phyloP scores from a whole-genome alignment of 805 yeast species.

The Myxozyma kluyveri region DNA sequence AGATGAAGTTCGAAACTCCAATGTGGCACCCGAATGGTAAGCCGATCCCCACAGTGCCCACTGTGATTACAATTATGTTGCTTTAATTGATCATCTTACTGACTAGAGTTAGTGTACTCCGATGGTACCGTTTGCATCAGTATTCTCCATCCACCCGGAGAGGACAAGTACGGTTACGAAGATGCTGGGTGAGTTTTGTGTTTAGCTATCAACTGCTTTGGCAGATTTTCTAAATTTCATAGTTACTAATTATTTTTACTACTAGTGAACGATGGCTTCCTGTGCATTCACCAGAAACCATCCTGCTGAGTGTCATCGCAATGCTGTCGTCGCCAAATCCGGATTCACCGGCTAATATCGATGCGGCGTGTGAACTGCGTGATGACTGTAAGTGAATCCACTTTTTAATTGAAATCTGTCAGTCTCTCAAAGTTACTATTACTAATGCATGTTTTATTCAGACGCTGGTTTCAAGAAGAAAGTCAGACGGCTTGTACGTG shows the following conservation, averaged over 20 bases:
- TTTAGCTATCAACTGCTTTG: background rate
- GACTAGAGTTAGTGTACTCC: constrained; percentile 56
- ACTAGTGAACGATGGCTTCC: constrained; percentile 83
- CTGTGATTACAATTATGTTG: no score
- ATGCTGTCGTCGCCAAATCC: constrained; percentile 90
- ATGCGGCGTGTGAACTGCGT: constrained; percentile 81
- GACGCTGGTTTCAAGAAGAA: constrained; percentile 58
- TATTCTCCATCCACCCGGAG: constrained; percentile 83
- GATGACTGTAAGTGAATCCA: constrained; percentile 59
- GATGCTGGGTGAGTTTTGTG: constrained; percentile 50
- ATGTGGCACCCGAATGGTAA: constrained; percentile 74
- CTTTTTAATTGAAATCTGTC: no score
- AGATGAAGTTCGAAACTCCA: constrained; percentile 63
- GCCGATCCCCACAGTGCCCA: background rate
- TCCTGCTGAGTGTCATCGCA: constrained; percentile 74
- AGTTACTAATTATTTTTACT: background rate
- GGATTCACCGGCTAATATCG: constrained; percentile 90
- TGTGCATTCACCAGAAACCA: constrained; percentile 84
- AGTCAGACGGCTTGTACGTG: constrained; percentile 54
- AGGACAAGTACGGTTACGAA: constrained; percentile 84
- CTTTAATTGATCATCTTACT: background rate
- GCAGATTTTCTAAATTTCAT: background rate
- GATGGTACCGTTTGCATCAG: constrained; percentile 87
- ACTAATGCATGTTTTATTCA: no score
- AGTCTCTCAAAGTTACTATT: no score